Conservation (phyloP, 768 basidiomycete species). For the Leccinum ochraceum region DNA sequence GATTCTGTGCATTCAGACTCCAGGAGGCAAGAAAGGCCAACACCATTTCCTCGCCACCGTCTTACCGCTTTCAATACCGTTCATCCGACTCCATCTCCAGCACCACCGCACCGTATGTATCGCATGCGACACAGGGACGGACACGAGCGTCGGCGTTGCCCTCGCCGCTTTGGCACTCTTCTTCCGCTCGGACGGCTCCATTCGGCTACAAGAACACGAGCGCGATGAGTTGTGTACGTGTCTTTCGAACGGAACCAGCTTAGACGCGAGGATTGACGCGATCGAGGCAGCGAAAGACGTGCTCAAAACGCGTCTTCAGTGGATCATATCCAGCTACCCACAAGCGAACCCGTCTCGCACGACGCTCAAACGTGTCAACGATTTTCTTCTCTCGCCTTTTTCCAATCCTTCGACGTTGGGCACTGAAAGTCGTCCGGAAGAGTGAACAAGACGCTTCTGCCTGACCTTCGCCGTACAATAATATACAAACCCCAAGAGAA, state of each 20-base stretch:
- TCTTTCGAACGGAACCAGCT: neutral
- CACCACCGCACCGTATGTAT: slow-evolving; percentile 44
- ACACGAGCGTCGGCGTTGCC: slow-evolving; percentile 34
- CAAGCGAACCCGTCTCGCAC: slow-evolving; percentile 81
- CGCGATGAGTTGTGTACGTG: slow-evolving; percentile 25
- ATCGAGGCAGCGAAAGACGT: slow-evolving; percentile 49
- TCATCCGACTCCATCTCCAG: slow-evolving; percentile 43
- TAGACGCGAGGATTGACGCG: neutral
- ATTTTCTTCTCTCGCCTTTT: slow-evolving; percentile 57
- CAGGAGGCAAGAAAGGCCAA: slow-evolving; percentile 56
- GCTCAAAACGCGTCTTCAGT: slow-evolving; percentile 77
- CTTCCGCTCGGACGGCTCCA: slow-evolving; percentile 56
- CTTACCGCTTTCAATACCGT: slow-evolving; percentile 50
- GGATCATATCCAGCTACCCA: slow-evolving; percentile 78
- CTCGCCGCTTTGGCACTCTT: slow-evolving; percentile 56
- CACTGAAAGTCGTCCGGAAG: too few relatives aligned
- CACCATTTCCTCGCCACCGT: slow-evolving; percentile 46
- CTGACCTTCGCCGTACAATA: neutral
- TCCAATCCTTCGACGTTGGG: neutral
- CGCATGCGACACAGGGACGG: slow-evolving; percentile 58
- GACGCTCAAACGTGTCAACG: slow-evolving; percentile 79
- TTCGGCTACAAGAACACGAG: slow-evolving; percentile 10
- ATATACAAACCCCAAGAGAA: slow-evolving; percentile 1
- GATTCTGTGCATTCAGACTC: slow-evolving; percentile 29
- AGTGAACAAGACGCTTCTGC: neutral